phyloP scores from a whole-genome alignment of 2,329 filamentous ascomycete genomes.

The Microcyclosporella mali region DNA sequence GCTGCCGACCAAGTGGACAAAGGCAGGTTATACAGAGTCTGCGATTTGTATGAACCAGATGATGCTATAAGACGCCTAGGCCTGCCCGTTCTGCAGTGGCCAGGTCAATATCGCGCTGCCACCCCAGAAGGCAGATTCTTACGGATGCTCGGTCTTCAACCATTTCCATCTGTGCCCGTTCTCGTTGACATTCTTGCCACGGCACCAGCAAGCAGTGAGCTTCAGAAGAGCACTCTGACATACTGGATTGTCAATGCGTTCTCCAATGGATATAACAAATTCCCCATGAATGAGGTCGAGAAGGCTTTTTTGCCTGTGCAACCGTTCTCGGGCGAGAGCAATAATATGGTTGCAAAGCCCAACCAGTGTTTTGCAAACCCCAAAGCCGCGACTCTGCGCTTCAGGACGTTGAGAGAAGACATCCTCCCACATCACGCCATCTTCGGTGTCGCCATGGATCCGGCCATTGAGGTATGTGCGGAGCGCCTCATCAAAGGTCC shows the following conservation, averaged over 20 bases:
- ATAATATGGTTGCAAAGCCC: constrained; percentile 58
- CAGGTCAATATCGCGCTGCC: constrained; percentile 59
- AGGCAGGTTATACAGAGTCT: constrained; percentile 58
- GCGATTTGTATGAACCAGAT: constrained; percentile 75
- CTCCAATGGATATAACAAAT: constrained; percentile 65
- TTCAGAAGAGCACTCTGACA: constrained; percentile 64
- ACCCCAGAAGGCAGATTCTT: constrained; percentile 73
- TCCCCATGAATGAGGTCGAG: constrained; percentile 48
- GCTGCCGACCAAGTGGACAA: constrained; percentile 32
- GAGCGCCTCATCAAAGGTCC: constrained; percentile 65
- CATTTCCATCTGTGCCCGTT: constrained; percentile 64
- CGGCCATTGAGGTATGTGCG: constrained; percentile 70
- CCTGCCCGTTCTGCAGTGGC: constrained; percentile 77
- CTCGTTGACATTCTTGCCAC: constrained; percentile 72
- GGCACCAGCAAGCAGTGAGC: constrained; percentile 47
- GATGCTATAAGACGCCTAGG: constrained; percentile 62
- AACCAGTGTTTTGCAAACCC: constrained; percentile 77
- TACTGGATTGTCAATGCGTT: constrained; percentile 81
- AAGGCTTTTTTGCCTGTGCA: constrained; percentile 62
- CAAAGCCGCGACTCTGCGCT: constrained; percentile 69
- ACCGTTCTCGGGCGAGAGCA: constrained; percentile 54
- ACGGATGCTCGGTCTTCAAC: constrained; percentile 62
- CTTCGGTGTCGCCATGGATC: constrained; percentile 79
- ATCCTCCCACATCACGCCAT: constrained; percentile 75
- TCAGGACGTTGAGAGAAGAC: constrained; percentile 67